Conservation (phyloP, 805 yeast genomes). For the Saccharomycopsis olivae region DNA sequence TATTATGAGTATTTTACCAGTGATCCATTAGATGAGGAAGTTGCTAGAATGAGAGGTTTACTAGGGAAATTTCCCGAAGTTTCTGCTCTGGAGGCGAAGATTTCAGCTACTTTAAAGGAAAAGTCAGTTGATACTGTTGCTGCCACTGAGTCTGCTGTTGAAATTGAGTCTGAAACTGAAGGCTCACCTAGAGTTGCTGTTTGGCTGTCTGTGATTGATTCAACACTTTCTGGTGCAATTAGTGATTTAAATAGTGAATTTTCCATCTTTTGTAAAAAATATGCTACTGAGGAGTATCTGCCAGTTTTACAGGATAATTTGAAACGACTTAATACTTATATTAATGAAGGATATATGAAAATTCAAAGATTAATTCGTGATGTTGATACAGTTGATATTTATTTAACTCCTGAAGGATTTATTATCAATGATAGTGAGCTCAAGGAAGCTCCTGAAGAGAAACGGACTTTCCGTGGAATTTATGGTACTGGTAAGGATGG, state of each 20-base stretch:
- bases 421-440: conserved; percentile 13
- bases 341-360: conserved; percentile 20
- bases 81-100: not conserved
- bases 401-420: conserved; percentile 13
- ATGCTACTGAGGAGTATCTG: conserved; percentile 10
- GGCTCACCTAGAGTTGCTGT: conserved; percentile 7
- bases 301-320: conserved; percentile 7
- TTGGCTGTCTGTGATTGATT: conserved; percentile 11
- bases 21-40: conserved; percentile 17
- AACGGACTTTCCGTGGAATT: conserved; percentile 26
- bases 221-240: conserved; percentile 10
- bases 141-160: not conserved
- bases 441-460: conserved; percentile 21
- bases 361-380: conserved; percentile 28
- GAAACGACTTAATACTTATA: conserved; percentile 9
- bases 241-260: conserved; percentile 16
- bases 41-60: conserved; percentile 12
- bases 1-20: conserved; percentile 15
- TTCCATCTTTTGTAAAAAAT: conserved; percentile 3
- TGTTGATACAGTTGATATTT: conserved; percentile 27
- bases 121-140: no score
- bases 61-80: conserved; percentile 10
- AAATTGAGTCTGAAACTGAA: not conserved
- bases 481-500: conserved; percentile 5
- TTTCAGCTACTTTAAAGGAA: not conserved